Evolutionary conservation across 768 basidiomycete genomes (phyloP), one percentile per base, ranked within the genome.

Genomic region (Piloderma croceum): DNA sequence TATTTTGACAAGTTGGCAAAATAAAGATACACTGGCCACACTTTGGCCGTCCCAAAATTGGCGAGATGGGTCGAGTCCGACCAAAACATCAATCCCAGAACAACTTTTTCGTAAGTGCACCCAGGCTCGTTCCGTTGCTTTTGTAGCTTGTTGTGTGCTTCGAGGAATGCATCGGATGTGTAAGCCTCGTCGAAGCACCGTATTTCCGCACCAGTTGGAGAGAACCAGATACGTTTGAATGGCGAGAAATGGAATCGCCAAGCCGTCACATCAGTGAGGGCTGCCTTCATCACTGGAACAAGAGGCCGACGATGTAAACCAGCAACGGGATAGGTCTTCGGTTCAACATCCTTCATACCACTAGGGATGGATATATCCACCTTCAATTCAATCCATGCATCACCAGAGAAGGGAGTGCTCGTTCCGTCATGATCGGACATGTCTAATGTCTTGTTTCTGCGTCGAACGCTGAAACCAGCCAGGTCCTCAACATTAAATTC

Each of bases 301-400:
- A 59, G 31, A 1, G 49, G 47, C 5, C 49, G 31, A 23, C 42
- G 53, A 18, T 27, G 38, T 13, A 60, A 37, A 5, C 49, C 51
- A 0, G 41, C 32, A 0, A 58, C 11, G 0, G 27, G 9, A 38
- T 62, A 61, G 0, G 22, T 24, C 5, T 47, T 13, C 2, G 56
- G 47, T 7, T 52, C 51, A 2, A 54, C 42, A n/a, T 12, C 19
- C 1, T 33, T 15, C 19, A 48, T 39, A 5, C 56, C 47, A 3
- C 60, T 65, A 0, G 65, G 66, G 4, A 68, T 50, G 0, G 39
- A 33, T 24, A 67, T 62, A 2, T 45, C 7, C 1, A 64, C 38
- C 0, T 21, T 18, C 11, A 51, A 32, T 1, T 43, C 42, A 15
- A 9, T 29, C 27, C 27, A 29, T 29, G 9, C 27, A 29, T 29